Evolutionary conservation across 1,139 yeast species (phyloP).

Genomic region (Candida tropicalis): DNA sequence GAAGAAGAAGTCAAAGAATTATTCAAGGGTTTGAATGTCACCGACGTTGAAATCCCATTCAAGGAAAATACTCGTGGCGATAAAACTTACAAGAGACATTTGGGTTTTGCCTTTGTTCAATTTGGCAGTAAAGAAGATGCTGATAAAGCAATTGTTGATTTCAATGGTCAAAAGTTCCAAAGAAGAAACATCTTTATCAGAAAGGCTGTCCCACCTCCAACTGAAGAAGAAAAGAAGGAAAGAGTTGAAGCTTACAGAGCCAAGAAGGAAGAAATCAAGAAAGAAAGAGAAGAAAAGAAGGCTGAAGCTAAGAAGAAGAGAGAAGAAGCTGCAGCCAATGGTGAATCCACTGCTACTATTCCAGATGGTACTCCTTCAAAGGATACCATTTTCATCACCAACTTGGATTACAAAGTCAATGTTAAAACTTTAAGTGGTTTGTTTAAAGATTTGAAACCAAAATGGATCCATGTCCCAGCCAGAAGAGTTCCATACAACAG

Average conservation of each 20-base stretch:
- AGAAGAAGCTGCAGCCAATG: conserved; percentile 18
- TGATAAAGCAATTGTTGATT: conserved; percentile 46
- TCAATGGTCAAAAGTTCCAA: conserved; percentile 47
- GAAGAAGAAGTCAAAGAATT: conserved; percentile 53
- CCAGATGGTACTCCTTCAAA: conserved; percentile 60
- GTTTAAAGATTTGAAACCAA: conserved; percentile 51
- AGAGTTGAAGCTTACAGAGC: conserved; percentile 41
- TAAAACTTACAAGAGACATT: conserved; percentile 37
- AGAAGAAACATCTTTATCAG: conserved; percentile 52
- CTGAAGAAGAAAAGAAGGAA: conserved; percentile 47
- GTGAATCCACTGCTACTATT: conserved; percentile 15
- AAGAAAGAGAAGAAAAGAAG: conserved; percentile 22
- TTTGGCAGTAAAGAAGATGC: conserved; percentile 52
- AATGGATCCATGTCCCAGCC: conserved; percentile 61
- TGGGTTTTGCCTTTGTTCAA: conserved; percentile 60
- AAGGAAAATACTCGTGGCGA: conserved; percentile 36
- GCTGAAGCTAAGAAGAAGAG: conserved; percentile 20
- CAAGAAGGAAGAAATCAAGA: conserved; percentile 31
- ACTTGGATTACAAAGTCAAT: conserved; percentile 53
- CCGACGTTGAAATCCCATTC: conserved; percentile 45
- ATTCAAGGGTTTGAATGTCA: conserved; percentile 39
- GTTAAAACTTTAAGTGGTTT: conserved; percentile 45
- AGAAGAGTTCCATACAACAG: conserved; percentile 47
- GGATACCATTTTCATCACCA: conserved; percentile 60
- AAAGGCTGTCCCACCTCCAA: conserved; percentile 56